Conservation (phyloP, 2,329 filamentous ascomycete species). For the Aspergillaceae sp. region DNA sequence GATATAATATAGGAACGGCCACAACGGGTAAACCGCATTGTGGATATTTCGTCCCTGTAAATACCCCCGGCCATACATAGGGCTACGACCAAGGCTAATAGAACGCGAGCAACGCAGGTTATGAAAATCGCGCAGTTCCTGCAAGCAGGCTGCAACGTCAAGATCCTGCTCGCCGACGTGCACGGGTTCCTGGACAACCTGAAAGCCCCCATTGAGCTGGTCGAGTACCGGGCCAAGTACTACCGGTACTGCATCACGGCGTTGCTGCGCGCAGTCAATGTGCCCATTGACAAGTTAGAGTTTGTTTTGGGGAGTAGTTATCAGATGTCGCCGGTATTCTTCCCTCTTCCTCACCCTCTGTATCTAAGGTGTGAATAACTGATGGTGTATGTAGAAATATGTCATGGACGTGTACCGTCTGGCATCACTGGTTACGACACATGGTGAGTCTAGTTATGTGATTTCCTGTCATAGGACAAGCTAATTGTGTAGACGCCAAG, state of each 20-base stretch:
- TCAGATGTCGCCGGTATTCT: conserved; percentile 40
- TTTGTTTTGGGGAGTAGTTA: conserved; percentile 82
- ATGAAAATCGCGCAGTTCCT: conserved; percentile 77
- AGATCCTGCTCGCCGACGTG: conserved; percentile 59
- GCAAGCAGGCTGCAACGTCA: conserved; percentile 71
- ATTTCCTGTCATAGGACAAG: background rate
- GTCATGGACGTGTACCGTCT: conserved; percentile 81
- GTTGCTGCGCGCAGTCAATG: conserved; percentile 64
- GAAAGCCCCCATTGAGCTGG: conserved; percentile 79
- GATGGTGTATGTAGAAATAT: conserved; percentile 43
- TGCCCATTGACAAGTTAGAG: conserved; percentile 65
- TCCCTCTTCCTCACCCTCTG: background rate
- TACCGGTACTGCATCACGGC: conserved; percentile 68
- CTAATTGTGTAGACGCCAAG: conserved; percentile 50
- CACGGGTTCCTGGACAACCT: conserved; percentile 44
- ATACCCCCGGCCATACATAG: background rate
- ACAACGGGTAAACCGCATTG: conserved; percentile 82
- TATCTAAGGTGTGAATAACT: conserved; percentile 19
- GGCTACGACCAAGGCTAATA: no score
- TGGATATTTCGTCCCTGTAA: conserved; percentile 57
- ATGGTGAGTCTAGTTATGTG: conserved; percentile 32
- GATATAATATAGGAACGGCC: conserved; percentile 44
- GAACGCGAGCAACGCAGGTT: background rate
- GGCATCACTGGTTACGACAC: conserved; percentile 48
- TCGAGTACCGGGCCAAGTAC: conserved; percentile 71